Conservation (phyloP, 2,329 filamentous ascomycete species). For the Exophiala viscosa region DNA sequence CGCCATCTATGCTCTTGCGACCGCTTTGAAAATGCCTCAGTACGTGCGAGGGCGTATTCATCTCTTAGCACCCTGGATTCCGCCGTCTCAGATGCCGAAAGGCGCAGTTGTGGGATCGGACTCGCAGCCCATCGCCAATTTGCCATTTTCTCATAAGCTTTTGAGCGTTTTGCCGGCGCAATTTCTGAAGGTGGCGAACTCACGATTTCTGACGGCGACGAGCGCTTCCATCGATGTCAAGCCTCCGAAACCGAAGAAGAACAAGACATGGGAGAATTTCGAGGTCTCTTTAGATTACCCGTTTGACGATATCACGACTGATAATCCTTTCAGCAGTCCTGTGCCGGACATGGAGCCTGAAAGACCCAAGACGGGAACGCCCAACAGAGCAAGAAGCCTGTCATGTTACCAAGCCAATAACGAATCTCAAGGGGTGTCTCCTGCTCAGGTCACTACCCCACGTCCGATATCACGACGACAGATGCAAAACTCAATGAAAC, state of each 20-base stretch:
- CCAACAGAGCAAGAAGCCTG: conserved; percentile 10
- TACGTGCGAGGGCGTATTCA: conserved; percentile 93
- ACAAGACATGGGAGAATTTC: conserved; percentile 15
- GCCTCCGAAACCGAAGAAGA: conserved; percentile 24
- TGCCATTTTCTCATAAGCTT: conserved; percentile 88
- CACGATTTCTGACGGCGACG: conserved; percentile 88
- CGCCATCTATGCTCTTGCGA: conserved; percentile 95
- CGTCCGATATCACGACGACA: conserved; percentile 11
- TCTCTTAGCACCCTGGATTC: conserved; percentile 93
- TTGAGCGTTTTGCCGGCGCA: conserved; percentile 85
- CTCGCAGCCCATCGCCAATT: conserved; percentile 72
- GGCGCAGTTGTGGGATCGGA: conserved; percentile 57
- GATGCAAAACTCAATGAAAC: conserved; percentile 6
- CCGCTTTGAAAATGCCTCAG: conserved; percentile 90
- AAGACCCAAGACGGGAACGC: conserved; percentile 7
- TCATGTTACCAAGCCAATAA: conserved; percentile 21
- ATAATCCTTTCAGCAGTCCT: conserved; percentile 6
- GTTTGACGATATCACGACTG: conserved; percentile 14
- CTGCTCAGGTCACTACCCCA: neutral
- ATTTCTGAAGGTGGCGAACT: conserved; percentile 89
- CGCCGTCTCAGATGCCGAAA: conserved; percentile 77
- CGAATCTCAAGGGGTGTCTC: conserved; percentile 3
- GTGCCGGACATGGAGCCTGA: conserved; percentile 10
- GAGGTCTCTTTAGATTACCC: conserved; percentile 12
- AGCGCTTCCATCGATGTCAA: conserved; percentile 44